A percentile compares a stretch with the other conserved stretches of the same genome.
Conservation (phyloP, 2,329 filamentous ascomycete species). For the Hymenoscyphus salicellus region DNA sequence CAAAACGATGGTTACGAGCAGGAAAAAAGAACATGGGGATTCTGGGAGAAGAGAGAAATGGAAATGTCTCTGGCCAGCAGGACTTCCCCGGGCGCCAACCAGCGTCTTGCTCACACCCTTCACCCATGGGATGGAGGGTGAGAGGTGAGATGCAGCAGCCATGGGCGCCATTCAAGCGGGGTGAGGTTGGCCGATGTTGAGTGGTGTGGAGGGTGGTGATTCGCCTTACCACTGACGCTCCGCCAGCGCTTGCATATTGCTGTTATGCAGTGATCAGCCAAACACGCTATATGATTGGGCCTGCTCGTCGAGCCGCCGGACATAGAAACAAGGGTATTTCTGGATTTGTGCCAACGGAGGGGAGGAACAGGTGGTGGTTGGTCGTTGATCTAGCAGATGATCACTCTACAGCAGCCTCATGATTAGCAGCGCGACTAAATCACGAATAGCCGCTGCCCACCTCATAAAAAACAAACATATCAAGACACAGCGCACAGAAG, state of each 20-base stretch:
- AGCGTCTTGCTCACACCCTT: not conserved
- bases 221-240: not conserved
- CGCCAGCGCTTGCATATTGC: not conserved
- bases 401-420: too few species aligned
- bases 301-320: not conserved
- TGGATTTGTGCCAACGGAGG: not conserved
- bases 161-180: not conserved
- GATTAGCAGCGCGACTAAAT: too few species aligned
- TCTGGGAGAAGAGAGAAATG: not conserved
- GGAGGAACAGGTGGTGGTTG: not conserved
- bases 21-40: not conserved
- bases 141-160: conserved; percentile 1
- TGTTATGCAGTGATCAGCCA: not conserved
- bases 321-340: not conserved
- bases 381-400: not conserved
- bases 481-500: too few species aligned
- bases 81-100: not conserved
- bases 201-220: not conserved
- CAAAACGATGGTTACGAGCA: not conserved
- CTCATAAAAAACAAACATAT: too few species aligned
- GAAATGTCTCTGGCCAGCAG: not conserved
- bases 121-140: not conserved
- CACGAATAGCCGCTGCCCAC: too few species aligned
- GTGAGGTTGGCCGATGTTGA: not conserved
- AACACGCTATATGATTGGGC: not conserved